Conservation (phyloP, 352 stramenopile genomes). For the Phytopythium helicoides region DNA sequence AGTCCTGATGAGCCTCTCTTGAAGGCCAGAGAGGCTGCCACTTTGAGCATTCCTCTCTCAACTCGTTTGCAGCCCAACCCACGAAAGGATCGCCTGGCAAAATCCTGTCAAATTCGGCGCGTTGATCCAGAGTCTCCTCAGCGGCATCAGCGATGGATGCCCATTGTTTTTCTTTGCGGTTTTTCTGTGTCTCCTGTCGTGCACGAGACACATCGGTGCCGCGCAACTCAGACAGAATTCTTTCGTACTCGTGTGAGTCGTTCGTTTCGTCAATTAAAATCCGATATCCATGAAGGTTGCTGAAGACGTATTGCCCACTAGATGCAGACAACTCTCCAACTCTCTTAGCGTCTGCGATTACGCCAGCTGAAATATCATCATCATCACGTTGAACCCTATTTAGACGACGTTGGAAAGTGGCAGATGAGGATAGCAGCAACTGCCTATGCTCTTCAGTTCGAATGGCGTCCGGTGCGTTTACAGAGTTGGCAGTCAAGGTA, state of each 20-base stretch:
- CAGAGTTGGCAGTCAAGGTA: constrained; percentile 10
- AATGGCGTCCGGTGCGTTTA: constrained; percentile 36
- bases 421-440: constrained; percentile 31
- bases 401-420: constrained; percentile 11
- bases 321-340: too few species aligned
- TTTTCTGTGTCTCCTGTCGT: constrained; percentile 21
- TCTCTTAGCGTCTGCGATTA: too few species aligned
- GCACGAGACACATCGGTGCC: constrained; percentile 35
- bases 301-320: constrained; percentile 51
- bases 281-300: constrained; percentile 77
- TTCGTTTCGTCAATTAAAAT: constrained; percentile 63
- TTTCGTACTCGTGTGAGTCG: constrained; percentile 66
- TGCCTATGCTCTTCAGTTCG: constrained; percentile 30
- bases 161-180: constrained; percentile 31
- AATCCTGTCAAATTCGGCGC: constrained; percentile 36
- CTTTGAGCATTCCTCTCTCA: constrained; percentile 35
- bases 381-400: neutral
- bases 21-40: constrained; percentile 55
- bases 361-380: neutral
- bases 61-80: constrained; percentile 41
- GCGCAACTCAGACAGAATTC: constrained; percentile 69
- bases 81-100: constrained; percentile 35
- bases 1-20: constrained; percentile 35
- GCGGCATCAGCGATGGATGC: constrained; percentile 13
- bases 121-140: constrained; percentile 52